These are phyloP conservation scores for Schizosaccharomyces pombe DNA, from an alignment of 805 yeast species.

Conservation along the genomic window ASM294v3 CU329670.1:3542001-3542500, in stretches of 20 bases:
- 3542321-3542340: constrained; percentile 65
- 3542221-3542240: constrained; percentile 83
- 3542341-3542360: constrained; percentile 47
- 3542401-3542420: constrained; percentile 31
- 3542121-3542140: constrained; percentile 59
- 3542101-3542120: constrained; percentile 62
- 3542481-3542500: constrained; percentile 53
- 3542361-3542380: constrained; percentile 70
- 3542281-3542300: constrained; percentile 64
- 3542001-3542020: constrained; percentile 38
- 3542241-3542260: constrained; percentile 40
- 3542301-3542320: constrained; percentile 29
- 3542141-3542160: constrained; percentile 56
- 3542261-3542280: constrained; percentile 53
- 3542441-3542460: constrained; percentile 53
- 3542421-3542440: constrained; percentile 50
- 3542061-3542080: constrained; percentile 70
- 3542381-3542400: constrained; percentile 44
- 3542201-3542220: constrained; percentile 77
- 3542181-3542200: constrained; percentile 52
- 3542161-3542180: constrained; percentile 51
- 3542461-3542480: constrained; percentile 42
- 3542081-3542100: constrained; percentile 89
- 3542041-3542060: constrained; percentile 47
- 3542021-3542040: constrained; percentile 60